These are phyloP conservation scores for Geotrichum citri-aurantii DNA, from an alignment of 1,139 yeast genomes.

Conservation along the genomic window DNA sequence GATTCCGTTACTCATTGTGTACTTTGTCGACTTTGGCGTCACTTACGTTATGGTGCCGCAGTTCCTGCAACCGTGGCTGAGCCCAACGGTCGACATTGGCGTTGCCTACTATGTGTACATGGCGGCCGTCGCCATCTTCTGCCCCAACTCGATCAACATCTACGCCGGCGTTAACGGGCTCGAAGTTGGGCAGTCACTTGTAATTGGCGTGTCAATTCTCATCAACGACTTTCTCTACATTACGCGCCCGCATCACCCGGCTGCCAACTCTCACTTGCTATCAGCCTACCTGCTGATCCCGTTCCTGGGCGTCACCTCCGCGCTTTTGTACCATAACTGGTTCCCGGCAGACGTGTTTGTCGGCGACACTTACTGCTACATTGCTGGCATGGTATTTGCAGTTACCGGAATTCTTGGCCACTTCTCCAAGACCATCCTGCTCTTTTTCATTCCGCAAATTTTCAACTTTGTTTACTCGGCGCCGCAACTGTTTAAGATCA, in stretches of 20 bases:
- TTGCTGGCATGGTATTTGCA: slow-evolving; percentile 98
- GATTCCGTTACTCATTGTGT: slow-evolving; percentile 82
- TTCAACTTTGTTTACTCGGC: slow-evolving; percentile 80
- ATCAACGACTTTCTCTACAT: slow-evolving; percentile 73
- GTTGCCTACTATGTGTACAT: slow-evolving; percentile 75
- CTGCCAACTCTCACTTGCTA: slow-evolving; percentile 72
- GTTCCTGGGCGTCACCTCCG: slow-evolving; percentile 77
- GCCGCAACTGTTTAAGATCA: slow-evolving; percentile 79
- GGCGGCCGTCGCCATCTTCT: slow-evolving; percentile 86
- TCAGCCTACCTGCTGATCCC: slow-evolving; percentile 79
- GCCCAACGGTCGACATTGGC: slow-evolving; percentile 66
- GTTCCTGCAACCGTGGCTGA: slow-evolving; percentile 45
- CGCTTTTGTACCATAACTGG: slow-evolving; percentile 73
- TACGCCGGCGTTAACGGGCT: slow-evolving; percentile 94
- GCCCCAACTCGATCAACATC: slow-evolving; percentile 95
- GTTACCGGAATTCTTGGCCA: slow-evolving; percentile 95
- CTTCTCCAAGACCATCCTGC: slow-evolving; percentile 82
- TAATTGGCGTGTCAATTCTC: slow-evolving; percentile 64
- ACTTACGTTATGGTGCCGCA: slow-evolving; percentile 85
- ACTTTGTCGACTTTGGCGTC: slow-evolving; percentile 90
- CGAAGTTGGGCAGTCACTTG: slow-evolving; percentile 91
- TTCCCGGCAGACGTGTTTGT: slow-evolving; percentile 91
- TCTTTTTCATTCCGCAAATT: slow-evolving; percentile 86
- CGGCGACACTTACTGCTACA: slow-evolving; percentile 96
- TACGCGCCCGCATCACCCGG: slow-evolving; percentile 52